These are phyloP conservation scores for Citrus glauca DNA, from an alignment of 345 rosid genomes.

Conservation along the genomic window DNA sequence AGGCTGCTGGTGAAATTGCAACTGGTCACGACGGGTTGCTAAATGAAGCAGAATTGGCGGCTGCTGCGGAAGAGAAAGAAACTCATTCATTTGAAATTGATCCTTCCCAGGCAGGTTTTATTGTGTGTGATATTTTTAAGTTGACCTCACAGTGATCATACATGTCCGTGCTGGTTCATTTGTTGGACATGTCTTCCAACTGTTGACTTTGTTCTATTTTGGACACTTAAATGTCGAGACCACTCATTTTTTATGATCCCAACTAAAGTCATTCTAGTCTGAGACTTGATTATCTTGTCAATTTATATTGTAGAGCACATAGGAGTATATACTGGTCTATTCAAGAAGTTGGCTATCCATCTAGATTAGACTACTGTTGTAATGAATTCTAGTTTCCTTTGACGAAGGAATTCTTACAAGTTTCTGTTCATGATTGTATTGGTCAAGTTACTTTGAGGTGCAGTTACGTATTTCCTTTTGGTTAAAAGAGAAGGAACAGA, in stretches of 20 bases:
- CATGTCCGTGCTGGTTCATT: not conserved
- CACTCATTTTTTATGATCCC: not conserved
- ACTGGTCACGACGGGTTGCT: conserved; percentile 64
- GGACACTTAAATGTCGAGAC: not conserved
- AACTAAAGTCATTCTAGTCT: not conserved
- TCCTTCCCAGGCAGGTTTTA: conserved; percentile 66
- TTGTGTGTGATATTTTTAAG: not conserved
- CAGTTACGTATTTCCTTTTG: not conserved
- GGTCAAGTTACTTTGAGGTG: not conserved
- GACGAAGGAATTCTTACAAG: not conserved
- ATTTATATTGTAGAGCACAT: not conserved
- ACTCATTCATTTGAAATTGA: conserved; percentile 88
- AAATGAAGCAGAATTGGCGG: conserved; percentile 85
- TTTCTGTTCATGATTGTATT: not conserved
- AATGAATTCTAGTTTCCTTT: not conserved
- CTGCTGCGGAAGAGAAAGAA: conserved; percentile 90
- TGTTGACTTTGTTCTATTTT: not conserved
- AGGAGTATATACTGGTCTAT: not conserved
- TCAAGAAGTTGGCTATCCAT: not conserved
- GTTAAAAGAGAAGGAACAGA: not conserved
- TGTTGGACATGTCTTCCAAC: not conserved
- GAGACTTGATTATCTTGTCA: not conserved
- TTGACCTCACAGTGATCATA: not conserved
- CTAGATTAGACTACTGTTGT: not conserved
- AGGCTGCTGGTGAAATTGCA: conserved; percentile 68